Percentiles rank a stretch among this genome's conserved stretches.
These are phyloP conservation scores for Xerocomus spinulosus DNA, from an alignment of 768 basidiomycete genomes.

Conservation along the genomic window DNA sequence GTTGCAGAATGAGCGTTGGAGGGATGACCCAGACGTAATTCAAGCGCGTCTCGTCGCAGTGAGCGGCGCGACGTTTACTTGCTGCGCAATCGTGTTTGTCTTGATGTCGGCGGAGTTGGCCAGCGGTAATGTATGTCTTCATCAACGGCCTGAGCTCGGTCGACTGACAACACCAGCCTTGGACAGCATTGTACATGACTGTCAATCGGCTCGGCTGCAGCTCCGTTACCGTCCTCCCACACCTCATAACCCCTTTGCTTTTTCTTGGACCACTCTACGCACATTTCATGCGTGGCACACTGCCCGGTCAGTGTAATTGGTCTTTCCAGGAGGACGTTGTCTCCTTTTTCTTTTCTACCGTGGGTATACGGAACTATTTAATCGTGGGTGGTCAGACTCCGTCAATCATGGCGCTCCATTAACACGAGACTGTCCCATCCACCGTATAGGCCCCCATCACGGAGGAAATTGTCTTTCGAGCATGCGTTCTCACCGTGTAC, in stretches of 20 bases:
- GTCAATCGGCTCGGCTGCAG: constrained; percentile 40
- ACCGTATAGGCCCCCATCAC: constrained; percentile 72
- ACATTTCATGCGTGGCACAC: constrained; percentile 36
- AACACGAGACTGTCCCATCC: not conserved
- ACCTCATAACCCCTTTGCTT: constrained; percentile 66
- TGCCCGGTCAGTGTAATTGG: constrained; percentile 57
- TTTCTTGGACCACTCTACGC: constrained; percentile 77
- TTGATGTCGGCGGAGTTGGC: constrained; percentile 35
- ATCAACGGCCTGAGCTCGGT: not conserved
- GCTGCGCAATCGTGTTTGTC: constrained; percentile 48
- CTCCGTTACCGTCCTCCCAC: constrained; percentile 37
- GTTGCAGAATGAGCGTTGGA: constrained; percentile 47
- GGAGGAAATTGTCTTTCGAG: constrained; percentile 89
- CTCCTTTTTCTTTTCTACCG: constrained; percentile 43
- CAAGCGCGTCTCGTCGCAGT: constrained; percentile 72
- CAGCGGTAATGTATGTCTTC: constrained; percentile 10
- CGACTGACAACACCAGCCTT: constrained; percentile 8
- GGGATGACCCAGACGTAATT: constrained; percentile 86
- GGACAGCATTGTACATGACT: constrained; percentile 28
- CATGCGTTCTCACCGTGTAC: constrained; percentile 74
- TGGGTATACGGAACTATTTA: constrained; percentile 69
- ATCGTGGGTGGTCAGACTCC: constrained; percentile 31
- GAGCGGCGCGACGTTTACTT: constrained; percentile 53
- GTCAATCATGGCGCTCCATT: not conserved
- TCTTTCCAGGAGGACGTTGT: constrained; percentile 37